A percentile compares a stretch with the other conserved stretches of the same genome.
Conservation (phyloP, 176 grass and related monocot genomes). For the Elymus sibiricus region DNA sequence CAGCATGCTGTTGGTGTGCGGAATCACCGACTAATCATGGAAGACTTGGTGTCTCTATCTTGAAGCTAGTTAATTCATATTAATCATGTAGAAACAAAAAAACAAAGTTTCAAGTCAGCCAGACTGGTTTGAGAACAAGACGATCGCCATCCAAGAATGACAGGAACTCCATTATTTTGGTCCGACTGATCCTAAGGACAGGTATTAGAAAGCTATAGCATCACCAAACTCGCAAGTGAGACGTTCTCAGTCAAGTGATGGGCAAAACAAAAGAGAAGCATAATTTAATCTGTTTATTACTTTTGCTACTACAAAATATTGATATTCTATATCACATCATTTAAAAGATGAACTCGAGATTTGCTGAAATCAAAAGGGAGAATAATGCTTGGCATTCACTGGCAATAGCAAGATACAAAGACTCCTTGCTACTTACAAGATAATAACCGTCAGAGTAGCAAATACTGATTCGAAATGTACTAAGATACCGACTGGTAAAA, state of each 20-base stretch:
- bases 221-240: background rate
- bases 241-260: background rate
- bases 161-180: background rate
- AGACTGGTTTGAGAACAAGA: background rate
- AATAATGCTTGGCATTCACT: background rate
- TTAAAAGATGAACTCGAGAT: background rate
- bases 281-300: background rate
- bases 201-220: background rate
- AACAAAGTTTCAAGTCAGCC: slow-evolving; percentile 9
- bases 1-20: background rate
- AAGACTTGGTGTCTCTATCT: background rate
- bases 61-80: background rate
- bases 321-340: background rate
- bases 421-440: background rate
- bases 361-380: background rate
- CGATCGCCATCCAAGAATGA: background rate
- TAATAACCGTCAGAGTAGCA: background rate
- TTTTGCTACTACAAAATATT: background rate
- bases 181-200: background rate
- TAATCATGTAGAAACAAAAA: background rate
- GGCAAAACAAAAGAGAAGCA: background rate
- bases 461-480: background rate
- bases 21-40: background rate
- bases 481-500: background rate
- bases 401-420: background rate